Percentiles rank a stretch among this genome's conserved stretches.
Conservation (phyloP, 2,329 filamentous ascomycete genomes). For the Tolypocladium tundrense region DNA sequence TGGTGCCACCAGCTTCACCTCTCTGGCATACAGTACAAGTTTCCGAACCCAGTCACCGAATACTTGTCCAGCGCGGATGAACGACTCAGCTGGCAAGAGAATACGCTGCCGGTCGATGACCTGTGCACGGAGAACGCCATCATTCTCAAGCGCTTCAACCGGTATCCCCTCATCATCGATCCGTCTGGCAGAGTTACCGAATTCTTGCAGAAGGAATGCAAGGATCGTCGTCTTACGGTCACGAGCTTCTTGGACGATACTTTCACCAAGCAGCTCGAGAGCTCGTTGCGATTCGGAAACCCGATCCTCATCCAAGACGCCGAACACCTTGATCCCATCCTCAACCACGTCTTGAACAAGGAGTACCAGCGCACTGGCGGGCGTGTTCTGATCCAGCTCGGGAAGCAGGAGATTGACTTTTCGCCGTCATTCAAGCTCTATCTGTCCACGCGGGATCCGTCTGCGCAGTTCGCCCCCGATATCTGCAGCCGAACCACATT, state of each 20-base stretch:
- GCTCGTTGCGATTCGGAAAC: conserved; percentile 92
- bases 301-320: conserved; percentile 98
- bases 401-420: conserved; percentile 98
- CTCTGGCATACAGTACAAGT: conserved; percentile 90
- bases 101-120: conserved; percentile 88
- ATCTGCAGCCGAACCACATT: conserved; percentile 98
- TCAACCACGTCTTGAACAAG: conserved; percentile 98
- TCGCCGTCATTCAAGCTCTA: conserved; percentile 94
- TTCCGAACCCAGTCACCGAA: conserved; percentile 88
- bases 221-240: conserved; percentile 84
- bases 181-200: conserved; percentile 91
- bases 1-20: conserved; percentile 89
- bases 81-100: conserved; percentile 87
- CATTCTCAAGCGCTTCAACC: conserved; percentile 93
- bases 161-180: conserved; percentile 96
- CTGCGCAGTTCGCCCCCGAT: conserved; percentile 88
- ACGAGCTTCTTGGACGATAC: conserved; percentile 97
- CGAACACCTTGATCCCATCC: conserved; percentile 89
- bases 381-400: conserved; percentile 94
- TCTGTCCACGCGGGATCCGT: conserved; percentile 90
- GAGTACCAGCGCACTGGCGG: conserved; percentile 98
- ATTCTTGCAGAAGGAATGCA: conserved; percentile 90
- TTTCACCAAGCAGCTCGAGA: conserved; percentile 96
- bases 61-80: conserved; percentile 96
- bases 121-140: conserved; percentile 98